Evolutionary conservation across 2,329 filamentous ascomycete genomes (phyloP), one percentile per base, ranked within the genome.

Genomic region (Diaporthe helianthi): DNA sequence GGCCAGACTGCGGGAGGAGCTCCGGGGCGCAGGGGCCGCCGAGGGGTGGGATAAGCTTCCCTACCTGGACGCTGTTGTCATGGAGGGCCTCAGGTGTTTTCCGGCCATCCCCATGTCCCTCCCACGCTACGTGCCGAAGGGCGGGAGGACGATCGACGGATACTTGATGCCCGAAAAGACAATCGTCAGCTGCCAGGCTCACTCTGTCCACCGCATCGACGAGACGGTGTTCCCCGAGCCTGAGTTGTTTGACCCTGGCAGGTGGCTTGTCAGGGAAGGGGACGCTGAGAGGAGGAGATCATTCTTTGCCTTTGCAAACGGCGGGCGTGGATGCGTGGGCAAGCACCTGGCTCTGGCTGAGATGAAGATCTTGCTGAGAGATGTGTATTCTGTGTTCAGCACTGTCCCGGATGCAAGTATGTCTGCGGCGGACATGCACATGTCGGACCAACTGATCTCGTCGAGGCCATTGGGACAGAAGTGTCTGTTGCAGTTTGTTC

Each of bases 261-360:
- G 95, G 73, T 98, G 94, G 94, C 87, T 97, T 72, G 88, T 86
- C 19, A 84, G 86, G 10, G 86, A 90, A 54, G 93, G 92, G 2
- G 93, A 95, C 74, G 85, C 91, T 70, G 92, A 95, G 74, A 83
- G 88, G 69, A 87, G 87, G 73, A 81, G 87, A 52, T 75, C 87
- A 9, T 87, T 90, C 74, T 91, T 91, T 80, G 86, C 90, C 0
- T 92, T 92, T 80, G 85, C 88, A 8, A 86, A 83, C 58, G 90
- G 90, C 5, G 89, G 88, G 0, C 81, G 90, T 73, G 89, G 89
- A 0, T 92, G 90, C 71, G 85, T 89, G 29, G 89, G 89, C 4
- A 89, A 88, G 74, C 87, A 92, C 60, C 82, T 92, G 68, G 90
- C 90, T 0, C 80, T 90, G 63, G 85, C 85, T 19, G 90, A 92